Base-by-base conservation (phyloP, 2,329 filamentous ascomycete genomes). In the Phymatotrichopsis omnivora region DNA sequence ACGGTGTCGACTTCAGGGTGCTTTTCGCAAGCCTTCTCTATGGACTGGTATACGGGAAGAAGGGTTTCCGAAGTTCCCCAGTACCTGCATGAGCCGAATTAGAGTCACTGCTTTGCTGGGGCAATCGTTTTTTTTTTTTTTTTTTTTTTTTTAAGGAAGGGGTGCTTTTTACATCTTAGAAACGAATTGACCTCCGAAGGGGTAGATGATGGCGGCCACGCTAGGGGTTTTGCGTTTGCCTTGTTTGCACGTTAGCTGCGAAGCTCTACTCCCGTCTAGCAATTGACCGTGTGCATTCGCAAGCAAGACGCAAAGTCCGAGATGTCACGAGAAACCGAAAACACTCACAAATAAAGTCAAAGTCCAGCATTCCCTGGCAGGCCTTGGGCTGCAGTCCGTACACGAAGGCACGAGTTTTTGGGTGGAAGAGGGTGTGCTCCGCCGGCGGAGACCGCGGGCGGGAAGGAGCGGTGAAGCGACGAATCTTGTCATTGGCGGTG, bases 41-140 rank as follows among this genome's bases (percentile, higher is more conserved):
- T 82, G 63, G 85, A 77, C 73, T 98, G 89, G 78, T 98, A 98
- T 66, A 98, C 91, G 55, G 91, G 91, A 60, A 98, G 78, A 57
- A 98, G 80, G 54, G 91, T 98, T 76, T 98, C 91, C 72, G 86
- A 95, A 64, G 91, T 98, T 64, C 91, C 91, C 91, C 91, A 98
- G 83, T 98, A 98, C 72, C 69, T 72, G 55, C 23, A 41, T 38
- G 38, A 51, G 32, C 37, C 35, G 19, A 47, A 20, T 45, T 43
- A 8, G 40, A 56, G 37, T 56, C 47, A 29, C 6, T 16, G n/a
- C 10, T 34, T 5, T 14, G 3, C 3, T 7, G 11, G 10, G 10
- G 6, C 10, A 14, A n/a, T n/a, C n/a, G n/a, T n/a, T n/a, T n/a
- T n/a, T n/a, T n/a, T n/a, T n/a, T n/a, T n/a, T n/a, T n/a, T n/a